phyloP scores from a whole-genome alignment of 2,329 filamentous ascomycete species.

The Grosmannia serpens region DNA sequence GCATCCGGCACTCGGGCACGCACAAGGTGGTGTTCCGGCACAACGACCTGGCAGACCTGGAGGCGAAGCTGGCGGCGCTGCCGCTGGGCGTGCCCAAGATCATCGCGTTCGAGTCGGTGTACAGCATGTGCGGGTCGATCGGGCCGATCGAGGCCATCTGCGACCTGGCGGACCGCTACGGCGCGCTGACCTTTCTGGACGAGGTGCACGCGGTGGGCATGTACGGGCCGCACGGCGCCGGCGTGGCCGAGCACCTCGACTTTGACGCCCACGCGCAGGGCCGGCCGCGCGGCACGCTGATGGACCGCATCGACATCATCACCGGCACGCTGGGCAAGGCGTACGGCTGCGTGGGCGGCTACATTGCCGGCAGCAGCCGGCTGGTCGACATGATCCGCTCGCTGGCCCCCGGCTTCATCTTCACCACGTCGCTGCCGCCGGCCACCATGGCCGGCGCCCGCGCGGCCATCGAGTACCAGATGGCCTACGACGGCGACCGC shows the following conservation, averaged over 20 bases:
- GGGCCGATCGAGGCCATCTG: constrained; percentile 94
- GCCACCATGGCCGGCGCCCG: constrained; percentile 93
- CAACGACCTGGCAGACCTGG: constrained; percentile 87
- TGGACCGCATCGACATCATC: constrained; percentile 96
- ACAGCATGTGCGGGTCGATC: constrained; percentile 98
- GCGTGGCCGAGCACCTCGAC: constrained; percentile 94
- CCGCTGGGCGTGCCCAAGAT: constrained; percentile 85
- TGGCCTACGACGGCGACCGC: constrained; percentile 72
- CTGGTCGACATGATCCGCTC: constrained; percentile 91
- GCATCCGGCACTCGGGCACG: constrained; percentile 91
- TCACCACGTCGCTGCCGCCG: constrained; percentile 91
- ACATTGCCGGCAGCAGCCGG: constrained; percentile 81
- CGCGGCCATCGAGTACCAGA: constrained; percentile 89
- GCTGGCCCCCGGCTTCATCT: constrained; percentile 94
- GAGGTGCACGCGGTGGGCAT: constrained; percentile 98
- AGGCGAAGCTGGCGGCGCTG: constrained; percentile 81
- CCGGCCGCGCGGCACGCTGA: constrained; percentile 66
- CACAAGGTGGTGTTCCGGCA: constrained; percentile 99
- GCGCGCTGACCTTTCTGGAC: constrained; percentile 92
- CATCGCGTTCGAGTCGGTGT: constrained; percentile 96
- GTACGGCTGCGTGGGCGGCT: constrained; percentile 94
- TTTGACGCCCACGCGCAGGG: constrained; percentile 75
- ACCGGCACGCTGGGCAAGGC: constrained; percentile 95
- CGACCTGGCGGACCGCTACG: constrained; percentile 93
- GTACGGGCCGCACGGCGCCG: constrained; percentile 93